Conservation (phyloP, 2,329 filamentous ascomycete genomes). For the Colletotrichum cereale region DNA sequence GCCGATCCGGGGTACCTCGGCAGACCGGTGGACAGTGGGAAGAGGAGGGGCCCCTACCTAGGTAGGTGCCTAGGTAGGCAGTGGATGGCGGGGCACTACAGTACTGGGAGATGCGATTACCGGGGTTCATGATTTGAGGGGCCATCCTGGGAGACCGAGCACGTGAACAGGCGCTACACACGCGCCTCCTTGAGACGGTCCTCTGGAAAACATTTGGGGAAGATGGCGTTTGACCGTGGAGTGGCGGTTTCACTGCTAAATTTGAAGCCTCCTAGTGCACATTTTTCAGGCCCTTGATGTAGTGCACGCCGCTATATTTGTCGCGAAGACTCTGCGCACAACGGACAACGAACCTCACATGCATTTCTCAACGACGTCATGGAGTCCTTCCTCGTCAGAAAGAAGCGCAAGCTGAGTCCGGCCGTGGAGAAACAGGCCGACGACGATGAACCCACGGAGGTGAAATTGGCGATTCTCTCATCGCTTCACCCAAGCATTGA, state of each 20-base stretch:
- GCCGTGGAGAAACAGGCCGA: slow-evolving; percentile 43
- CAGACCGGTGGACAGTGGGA: slow-evolving; percentile 18
- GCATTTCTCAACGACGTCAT: slow-evolving; percentile 52
- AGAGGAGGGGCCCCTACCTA: neutral
- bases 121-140: neutral
- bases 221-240: neutral
- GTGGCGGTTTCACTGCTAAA: neutral
- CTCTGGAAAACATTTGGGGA: neutral
- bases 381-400: slow-evolving; percentile 68
- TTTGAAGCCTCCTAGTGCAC: neutral
- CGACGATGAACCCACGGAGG: slow-evolving; percentile 85
- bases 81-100: slow-evolving; percentile 23
- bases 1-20: slow-evolving; percentile 40
- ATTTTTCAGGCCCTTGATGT: neutral
- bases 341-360: neutral
- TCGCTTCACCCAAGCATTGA: slow-evolving; percentile 78
- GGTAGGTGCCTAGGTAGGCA: no score
- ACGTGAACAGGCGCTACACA: slow-evolving; percentile 28
- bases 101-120: slow-evolving; percentile 25
- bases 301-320: neutral
- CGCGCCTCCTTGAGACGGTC: slow-evolving; percentile 24
- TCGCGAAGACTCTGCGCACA: neutral
- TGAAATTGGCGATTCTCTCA: slow-evolving; percentile 86
- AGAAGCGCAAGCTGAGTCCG: slow-evolving; percentile 62
- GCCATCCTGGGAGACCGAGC: neutral